These are phyloP conservation scores for Chaetothyriales sp. DNA, from an alignment of 2,329 filamentous ascomycete genomes.

Conservation along the genomic window DNA sequence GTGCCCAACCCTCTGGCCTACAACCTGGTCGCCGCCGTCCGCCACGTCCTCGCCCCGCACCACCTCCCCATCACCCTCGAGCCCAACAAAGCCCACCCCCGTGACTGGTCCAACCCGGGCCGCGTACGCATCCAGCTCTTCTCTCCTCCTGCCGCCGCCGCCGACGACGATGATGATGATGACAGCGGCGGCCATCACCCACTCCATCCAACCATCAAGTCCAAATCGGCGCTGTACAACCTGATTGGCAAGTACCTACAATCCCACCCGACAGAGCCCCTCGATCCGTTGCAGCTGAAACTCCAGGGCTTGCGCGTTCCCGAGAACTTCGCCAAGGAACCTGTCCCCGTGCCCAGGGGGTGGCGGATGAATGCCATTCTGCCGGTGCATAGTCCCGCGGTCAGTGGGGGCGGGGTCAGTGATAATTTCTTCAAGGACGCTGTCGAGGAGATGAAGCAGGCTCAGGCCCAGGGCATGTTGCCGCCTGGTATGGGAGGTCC, in stretches of 20 bases:
- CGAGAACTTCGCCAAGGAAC: constrained; percentile 55
- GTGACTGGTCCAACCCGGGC: constrained; percentile 95
- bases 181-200: constrained; percentile 39
- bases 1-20: constrained; percentile 75
- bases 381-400: constrained; percentile 74
- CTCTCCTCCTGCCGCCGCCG: background rate
- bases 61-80: constrained; percentile 54
- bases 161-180: constrained; percentile 25
- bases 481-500: constrained; percentile 38
- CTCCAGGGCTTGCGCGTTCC: constrained; percentile 60
- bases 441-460: constrained; percentile 75
- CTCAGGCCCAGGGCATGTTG: constrained; percentile 25
- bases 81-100: constrained; percentile 81
- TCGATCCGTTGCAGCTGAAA: constrained; percentile 55
- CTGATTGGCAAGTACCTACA: constrained; percentile 65
- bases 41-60: constrained; percentile 30
- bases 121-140: constrained; percentile 63
- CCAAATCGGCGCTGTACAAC: constrained; percentile 77
- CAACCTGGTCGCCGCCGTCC: constrained; percentile 78
- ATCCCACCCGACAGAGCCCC: constrained; percentile 61
- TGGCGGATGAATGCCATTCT: constrained; percentile 82
- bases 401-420: constrained; percentile 83
- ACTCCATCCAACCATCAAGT: constrained; percentile 44
- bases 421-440: constrained; percentile 95
- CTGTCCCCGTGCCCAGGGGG: constrained; percentile 65